A percentile compares a stretch with the other conserved stretches of the same genome.
phyloP scores from a whole-genome alignment of 2,329 filamentous ascomycete genomes.

The Curvularia hawaiiensis region DNA sequence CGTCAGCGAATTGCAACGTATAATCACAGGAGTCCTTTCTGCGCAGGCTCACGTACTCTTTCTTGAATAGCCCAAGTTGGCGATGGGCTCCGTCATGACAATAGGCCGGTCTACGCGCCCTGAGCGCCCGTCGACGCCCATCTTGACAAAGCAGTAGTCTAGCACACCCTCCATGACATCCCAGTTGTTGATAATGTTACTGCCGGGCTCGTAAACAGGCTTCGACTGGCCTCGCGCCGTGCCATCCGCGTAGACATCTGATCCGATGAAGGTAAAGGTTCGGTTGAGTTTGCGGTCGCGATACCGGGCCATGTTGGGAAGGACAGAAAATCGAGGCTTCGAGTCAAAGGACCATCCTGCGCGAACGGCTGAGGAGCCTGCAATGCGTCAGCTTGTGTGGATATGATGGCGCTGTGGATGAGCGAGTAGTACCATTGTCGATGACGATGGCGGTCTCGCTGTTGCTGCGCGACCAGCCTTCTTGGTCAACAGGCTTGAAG shows the following conservation, averaged over 20 bases:
- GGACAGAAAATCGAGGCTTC: conserved; percentile 77
- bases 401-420: conserved; percentile 2
- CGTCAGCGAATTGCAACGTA: conserved; percentile 29
- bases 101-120: conserved; percentile 83
- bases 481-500: conserved; percentile 61
- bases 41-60: conserved; percentile 68
- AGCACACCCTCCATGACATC: conserved; percentile 94
- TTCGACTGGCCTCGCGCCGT: conserved; percentile 89
- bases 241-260: conserved; percentile 93
- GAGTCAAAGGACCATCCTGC: conserved; percentile 96
- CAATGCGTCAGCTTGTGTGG: conserved; percentile 19
- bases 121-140: conserved; percentile 79
- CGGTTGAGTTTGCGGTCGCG: conserved; percentile 91
- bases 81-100: conserved; percentile 94
- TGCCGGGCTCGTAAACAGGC: conserved; percentile 88
- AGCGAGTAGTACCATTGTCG: conserved; percentile 76
- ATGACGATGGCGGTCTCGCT: conserved; percentile 82
- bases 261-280: conserved; percentile 89
- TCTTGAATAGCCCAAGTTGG: conserved; percentile 85
- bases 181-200: conserved; percentile 94
- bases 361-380: conserved; percentile 86
- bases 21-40: background rate
- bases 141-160: conserved; percentile 92
- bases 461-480: conserved; percentile 73
- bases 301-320: conserved; percentile 93